These are phyloP conservation scores for Cymodocea nodosa DNA, from an alignment of 116 monocot species.

Conservation along the genomic window DNA sequence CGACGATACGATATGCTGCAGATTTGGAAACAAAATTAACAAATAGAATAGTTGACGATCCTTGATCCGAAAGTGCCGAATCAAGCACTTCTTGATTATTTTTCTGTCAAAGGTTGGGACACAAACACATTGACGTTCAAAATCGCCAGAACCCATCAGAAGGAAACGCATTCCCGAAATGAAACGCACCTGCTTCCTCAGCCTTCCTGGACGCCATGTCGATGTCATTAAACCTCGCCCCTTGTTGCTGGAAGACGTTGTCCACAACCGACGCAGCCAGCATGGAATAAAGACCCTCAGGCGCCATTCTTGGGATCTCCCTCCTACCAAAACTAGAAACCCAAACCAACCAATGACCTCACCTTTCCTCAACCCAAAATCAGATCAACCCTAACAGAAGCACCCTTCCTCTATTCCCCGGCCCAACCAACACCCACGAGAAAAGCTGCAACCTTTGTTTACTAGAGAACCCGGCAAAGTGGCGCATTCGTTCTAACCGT, in stretches of 20 bases:
- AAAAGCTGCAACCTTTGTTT: neutral
- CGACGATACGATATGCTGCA: neutral
- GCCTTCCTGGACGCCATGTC: constrained; percentile 74
- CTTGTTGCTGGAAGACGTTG: constrained; percentile 76
- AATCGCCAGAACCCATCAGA: neutral
- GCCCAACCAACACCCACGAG: neutral
- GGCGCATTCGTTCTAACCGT: neutral
- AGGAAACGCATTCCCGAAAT: neutral
- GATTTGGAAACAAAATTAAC: neutral
- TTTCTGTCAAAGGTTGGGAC: no score
- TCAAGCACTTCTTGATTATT: no score
- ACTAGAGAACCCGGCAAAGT: neutral
- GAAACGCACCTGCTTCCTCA: constrained; percentile 54
- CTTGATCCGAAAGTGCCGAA: no score
- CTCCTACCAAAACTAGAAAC: no score
- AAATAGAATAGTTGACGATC: no score
- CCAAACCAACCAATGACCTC: neutral
- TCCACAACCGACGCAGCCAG: constrained; percentile 29
- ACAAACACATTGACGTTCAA: no score
- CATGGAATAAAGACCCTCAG: constrained; percentile 2
- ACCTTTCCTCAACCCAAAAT: neutral
- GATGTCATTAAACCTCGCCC: constrained; percentile 43
- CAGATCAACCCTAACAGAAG: neutral
- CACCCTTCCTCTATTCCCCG: no score
- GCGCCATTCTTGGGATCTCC: neutral